Evolutionary conservation across 1,284 basidiomycete species (phyloP).

Genomic region (Cryptococcus jaspeensis): DNA sequence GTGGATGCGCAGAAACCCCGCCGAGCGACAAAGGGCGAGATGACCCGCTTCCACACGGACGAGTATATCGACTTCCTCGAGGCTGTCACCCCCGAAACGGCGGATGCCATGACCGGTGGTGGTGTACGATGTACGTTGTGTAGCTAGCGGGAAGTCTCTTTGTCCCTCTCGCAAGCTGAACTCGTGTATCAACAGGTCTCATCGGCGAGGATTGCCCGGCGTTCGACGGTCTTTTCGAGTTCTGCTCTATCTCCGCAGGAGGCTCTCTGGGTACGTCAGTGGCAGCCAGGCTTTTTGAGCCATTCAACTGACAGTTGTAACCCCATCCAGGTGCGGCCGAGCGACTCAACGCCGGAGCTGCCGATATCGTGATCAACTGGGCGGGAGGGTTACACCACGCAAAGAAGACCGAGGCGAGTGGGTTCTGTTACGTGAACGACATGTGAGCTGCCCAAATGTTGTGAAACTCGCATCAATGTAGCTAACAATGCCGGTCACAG

Average conservation of each 20-base stretch:
- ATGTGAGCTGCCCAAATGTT: constrained; percentile 38
- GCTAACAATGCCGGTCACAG: constrained; percentile 54
- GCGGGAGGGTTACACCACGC: constrained; percentile 97
- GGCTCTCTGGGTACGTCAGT: constrained; percentile 66
- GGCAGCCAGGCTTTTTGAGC: neutral
- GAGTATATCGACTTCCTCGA: constrained; percentile 93
- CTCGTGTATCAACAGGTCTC: constrained; percentile 58
- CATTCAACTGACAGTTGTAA: neutral
- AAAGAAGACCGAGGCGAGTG: constrained; percentile 93
- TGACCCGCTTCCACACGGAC: constrained; percentile 95
- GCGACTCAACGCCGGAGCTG: constrained; percentile 72
- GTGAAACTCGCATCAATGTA: neutral
- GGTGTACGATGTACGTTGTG: constrained; percentile 71
- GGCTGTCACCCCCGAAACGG: constrained; percentile 83
- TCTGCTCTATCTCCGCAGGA: constrained; percentile 93
- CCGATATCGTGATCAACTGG: constrained; percentile 97
- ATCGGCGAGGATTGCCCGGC: constrained; percentile 94
- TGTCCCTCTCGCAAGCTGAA: too few species aligned
- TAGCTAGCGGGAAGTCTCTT: too few species aligned
- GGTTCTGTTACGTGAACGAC: constrained; percentile 98
- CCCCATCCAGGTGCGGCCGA: constrained; percentile 68
- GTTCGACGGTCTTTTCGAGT: constrained; percentile 96
- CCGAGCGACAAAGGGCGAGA: constrained; percentile 73
- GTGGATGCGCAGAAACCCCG: constrained; percentile 63
- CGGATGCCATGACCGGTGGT: constrained; percentile 75